Conservation (phyloP, 306 rosid species). For the Prunus kanzakura region DNA sequence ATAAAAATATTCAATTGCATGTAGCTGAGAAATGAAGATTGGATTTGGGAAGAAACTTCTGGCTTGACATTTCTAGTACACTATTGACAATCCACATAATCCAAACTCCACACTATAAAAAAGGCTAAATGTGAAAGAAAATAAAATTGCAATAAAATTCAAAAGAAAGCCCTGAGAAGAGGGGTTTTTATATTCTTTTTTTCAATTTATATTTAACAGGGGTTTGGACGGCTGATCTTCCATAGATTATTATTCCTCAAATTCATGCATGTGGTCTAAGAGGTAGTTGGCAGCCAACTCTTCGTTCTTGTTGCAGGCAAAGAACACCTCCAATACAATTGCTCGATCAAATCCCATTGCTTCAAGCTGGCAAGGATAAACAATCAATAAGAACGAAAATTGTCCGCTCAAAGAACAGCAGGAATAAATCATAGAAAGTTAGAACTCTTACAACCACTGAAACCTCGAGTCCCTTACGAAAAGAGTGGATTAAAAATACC, state of each 20-base stretch:
- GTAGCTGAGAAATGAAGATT: neutral
- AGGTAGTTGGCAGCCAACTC: conserved; percentile 95
- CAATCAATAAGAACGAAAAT: neutral
- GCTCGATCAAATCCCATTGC: conserved; percentile 91
- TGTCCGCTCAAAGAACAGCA: neutral
- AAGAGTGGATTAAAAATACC: neutral
- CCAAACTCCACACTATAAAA: neutral
- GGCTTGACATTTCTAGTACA: neutral
- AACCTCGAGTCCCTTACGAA: neutral
- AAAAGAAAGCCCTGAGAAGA: neutral
- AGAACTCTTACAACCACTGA: neutral
- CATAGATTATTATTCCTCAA: conserved; percentile 54
- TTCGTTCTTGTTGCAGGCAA: conserved; percentile 90
- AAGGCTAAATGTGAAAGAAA: neutral
- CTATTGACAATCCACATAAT: conserved; percentile 4
- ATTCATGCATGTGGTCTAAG: conserved; percentile 84
- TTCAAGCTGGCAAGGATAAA: conserved; percentile 59
- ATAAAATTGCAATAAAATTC: neutral
- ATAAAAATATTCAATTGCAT: neutral
- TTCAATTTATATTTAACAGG: neutral
- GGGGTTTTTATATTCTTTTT: neutral
- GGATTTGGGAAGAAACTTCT: neutral
- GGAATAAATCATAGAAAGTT: neutral
- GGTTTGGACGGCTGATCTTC: conserved; percentile 5
- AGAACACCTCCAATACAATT: conserved; percentile 75